Conservation (phyloP, 2,329 filamentous ascomycete genomes). For the Drechslerella dactyloides region DNA sequence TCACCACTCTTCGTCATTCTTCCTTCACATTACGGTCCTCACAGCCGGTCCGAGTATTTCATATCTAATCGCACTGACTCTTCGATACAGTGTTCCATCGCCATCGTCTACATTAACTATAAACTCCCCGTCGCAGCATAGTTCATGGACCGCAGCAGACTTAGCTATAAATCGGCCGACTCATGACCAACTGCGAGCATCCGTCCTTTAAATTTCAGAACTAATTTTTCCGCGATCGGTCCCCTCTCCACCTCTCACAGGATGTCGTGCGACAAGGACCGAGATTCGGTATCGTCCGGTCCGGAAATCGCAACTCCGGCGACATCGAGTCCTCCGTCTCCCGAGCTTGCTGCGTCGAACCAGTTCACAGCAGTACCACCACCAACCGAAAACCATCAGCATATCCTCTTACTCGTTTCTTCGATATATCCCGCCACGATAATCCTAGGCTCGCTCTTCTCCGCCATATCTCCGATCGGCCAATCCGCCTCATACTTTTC, state of each 20-base stretch:
- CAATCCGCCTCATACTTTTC: slow-evolving; percentile 82
- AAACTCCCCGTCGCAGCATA: too few species aligned
- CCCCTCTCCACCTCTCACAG: background rate
- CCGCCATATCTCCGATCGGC: slow-evolving; percentile 74
- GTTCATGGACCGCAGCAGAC: too few species aligned
- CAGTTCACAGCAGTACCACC: slow-evolving; percentile 25
- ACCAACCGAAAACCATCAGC: slow-evolving; percentile 35
- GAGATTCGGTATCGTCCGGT: slow-evolving; percentile 41
- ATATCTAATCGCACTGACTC: too few species aligned
- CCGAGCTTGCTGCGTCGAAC: slow-evolving; percentile 21
- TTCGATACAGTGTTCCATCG: too few species aligned
- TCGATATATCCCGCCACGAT: slow-evolving; percentile 78
- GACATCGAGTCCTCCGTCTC: slow-evolving; percentile 39
- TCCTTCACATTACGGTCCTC: too few species aligned
- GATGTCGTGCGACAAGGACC: slow-evolving; percentile 44
- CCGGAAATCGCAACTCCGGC: slow-evolving; percentile 44
- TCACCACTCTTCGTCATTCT: background rate
- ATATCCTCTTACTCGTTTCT: slow-evolving; percentile 63
- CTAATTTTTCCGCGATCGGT: too few species aligned
- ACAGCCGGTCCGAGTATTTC: too few species aligned
- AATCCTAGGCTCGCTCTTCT: slow-evolving; percentile 80
- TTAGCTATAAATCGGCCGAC: too few species aligned
- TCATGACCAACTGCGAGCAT: too few species aligned
- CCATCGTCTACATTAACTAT: too few species aligned
- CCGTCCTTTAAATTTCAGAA: too few species aligned